These are phyloP conservation scores for Thalia dealbata DNA, from an alignment of 176 grass and related monocot species.

Conservation along the genomic window DNA sequence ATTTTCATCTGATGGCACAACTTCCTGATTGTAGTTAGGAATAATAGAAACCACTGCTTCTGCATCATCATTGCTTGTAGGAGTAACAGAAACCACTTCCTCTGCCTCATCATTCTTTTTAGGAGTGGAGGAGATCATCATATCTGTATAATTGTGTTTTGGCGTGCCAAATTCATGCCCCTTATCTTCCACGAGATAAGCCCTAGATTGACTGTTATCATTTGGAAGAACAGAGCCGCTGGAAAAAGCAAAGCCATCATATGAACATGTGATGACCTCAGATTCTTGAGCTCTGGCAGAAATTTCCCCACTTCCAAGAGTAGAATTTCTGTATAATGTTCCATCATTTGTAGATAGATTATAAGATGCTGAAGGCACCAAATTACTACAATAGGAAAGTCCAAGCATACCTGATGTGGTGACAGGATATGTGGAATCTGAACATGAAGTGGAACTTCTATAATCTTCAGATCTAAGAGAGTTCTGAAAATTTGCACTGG, in stretches of 20 bases:
- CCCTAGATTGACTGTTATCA: slow-evolving; percentile 9
- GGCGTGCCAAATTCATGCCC: slow-evolving; percentile 16
- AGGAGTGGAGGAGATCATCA: slow-evolving; percentile 13
- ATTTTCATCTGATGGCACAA: slow-evolving; percentile 17
- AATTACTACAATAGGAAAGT: slow-evolving; percentile 19
- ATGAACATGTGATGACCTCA: slow-evolving; percentile 33
- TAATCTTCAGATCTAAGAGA: slow-evolving; percentile 16
- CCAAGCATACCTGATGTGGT: slow-evolving; percentile 20
- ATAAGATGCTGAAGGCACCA: slow-evolving; percentile 18
- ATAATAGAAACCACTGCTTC: slow-evolving; percentile 8
- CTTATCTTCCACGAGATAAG: slow-evolving; percentile 18
- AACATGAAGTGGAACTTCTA: slow-evolving; percentile 16
- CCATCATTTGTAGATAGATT: slow-evolving; percentile 24
- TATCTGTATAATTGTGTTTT: slow-evolving; percentile 9
- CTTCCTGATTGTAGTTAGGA: slow-evolving; percentile 19
- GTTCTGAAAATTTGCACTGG: slow-evolving; percentile 23
- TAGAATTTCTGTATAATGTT: slow-evolving; percentile 3
- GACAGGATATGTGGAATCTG: slow-evolving; percentile 16
- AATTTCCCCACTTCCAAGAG: slow-evolving; percentile 18
- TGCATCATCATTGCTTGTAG: background rate
- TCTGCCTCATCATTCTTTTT: background rate
- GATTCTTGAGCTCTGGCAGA: slow-evolving; percentile 23
- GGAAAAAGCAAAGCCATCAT: slow-evolving; percentile 40
- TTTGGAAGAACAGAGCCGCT: slow-evolving; percentile 1
- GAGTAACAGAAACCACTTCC: slow-evolving; percentile 13